Conservation (phyloP, 2,329 filamentous ascomycete species). For the Talaromyces albobiverticillius region DNA sequence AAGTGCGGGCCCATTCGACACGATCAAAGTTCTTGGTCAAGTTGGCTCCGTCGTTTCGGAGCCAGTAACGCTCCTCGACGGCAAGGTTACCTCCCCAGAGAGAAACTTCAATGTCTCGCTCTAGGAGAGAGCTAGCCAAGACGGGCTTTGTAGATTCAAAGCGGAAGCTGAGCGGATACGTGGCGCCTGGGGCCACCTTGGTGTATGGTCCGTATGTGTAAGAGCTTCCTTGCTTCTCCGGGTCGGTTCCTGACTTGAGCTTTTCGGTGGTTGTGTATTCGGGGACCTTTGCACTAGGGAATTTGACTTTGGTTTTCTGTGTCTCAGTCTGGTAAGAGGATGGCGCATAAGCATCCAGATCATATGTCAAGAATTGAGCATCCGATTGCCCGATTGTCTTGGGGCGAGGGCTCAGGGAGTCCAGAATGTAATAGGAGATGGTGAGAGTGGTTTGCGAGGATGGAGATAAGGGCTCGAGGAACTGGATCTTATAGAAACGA, state of each 20-base stretch:
- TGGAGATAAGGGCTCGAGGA: slow-evolving; percentile 72
- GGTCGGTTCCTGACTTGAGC: slow-evolving; percentile 62
- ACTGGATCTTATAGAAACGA: slow-evolving; percentile 80
- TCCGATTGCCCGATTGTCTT: slow-evolving; percentile 78
- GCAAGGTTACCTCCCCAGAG: slow-evolving; percentile 98
- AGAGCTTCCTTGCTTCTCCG: slow-evolving; percentile 78
- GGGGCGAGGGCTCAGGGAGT: slow-evolving; percentile 76
- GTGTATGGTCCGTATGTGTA: slow-evolving; percentile 89
- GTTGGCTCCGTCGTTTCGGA: slow-evolving; percentile 82
- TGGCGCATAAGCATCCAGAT: slow-evolving; percentile 79
- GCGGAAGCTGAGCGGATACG: slow-evolving; percentile 71
- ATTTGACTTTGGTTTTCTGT: slow-evolving; percentile 97
- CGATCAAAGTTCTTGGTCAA: slow-evolving; percentile 70
- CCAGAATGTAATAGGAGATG: slow-evolving; percentile 79
- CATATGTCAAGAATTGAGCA: slow-evolving; percentile 80
- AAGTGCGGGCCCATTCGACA: slow-evolving; percentile 69
- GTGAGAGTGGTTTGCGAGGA: slow-evolving; percentile 79
- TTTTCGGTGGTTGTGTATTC: slow-evolving; percentile 75
- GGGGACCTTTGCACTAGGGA: slow-evolving; percentile 71
- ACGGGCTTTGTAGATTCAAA: slow-evolving; percentile 96
- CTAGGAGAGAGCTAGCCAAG: slow-evolving; percentile 71
- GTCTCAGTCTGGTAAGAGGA: slow-evolving; percentile 83
- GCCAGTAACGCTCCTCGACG: slow-evolving; percentile 88
- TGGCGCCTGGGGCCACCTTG: slow-evolving; percentile 71
- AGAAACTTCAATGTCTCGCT: slow-evolving; percentile 91